Percentiles rank a stretch among this genome's conserved stretches.
Evolutionary conservation across 1,284 basidiomycete species (phyloP).

Genomic region (Flammula alnicola): DNA sequence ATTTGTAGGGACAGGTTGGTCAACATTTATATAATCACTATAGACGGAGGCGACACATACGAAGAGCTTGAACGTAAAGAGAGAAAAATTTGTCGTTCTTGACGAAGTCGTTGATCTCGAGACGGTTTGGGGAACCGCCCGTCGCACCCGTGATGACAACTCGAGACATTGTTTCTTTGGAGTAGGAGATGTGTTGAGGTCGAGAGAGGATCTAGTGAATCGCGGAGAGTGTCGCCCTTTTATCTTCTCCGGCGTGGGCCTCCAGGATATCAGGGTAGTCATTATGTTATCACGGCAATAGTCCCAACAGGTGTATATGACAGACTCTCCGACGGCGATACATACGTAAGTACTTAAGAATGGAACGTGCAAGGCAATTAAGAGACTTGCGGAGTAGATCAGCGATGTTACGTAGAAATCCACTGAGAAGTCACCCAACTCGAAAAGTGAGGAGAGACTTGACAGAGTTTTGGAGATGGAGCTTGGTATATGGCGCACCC

Average conservation of each 20-base stretch:
- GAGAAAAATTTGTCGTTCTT: conserved; percentile 48
- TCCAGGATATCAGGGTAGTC: neutral
- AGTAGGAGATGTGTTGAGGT: neutral
- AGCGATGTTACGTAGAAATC: neutral
- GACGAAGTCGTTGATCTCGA: conserved; percentile 51
- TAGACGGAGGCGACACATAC: conserved; percentile 29
- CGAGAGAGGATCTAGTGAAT: neutral
- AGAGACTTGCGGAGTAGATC: neutral
- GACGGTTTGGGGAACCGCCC: conserved; percentile 40
- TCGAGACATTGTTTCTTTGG: conserved; percentile 15
- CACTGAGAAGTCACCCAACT: too few relatives aligned
- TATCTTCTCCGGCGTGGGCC: neutral
- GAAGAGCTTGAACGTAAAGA: conserved; percentile 50
- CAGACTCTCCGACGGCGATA: neutral
- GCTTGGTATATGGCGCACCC: too few relatives aligned
- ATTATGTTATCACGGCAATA: conserved; percentile 2
- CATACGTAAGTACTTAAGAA: conserved; percentile 1
- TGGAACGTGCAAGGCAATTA: conserved; percentile 2
- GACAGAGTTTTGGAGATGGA: too few relatives aligned
- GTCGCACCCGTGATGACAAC: conserved; percentile 38
- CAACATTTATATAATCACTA: neutral
- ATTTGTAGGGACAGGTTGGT: neutral
- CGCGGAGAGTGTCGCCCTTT: neutral
- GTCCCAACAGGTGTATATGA: neutral
- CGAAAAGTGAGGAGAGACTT: too few relatives aligned